These are phyloP conservation scores for Neoboletus subvelutipes DNA, from an alignment of 768 basidiomycete species.

Conservation along the genomic window DNA sequence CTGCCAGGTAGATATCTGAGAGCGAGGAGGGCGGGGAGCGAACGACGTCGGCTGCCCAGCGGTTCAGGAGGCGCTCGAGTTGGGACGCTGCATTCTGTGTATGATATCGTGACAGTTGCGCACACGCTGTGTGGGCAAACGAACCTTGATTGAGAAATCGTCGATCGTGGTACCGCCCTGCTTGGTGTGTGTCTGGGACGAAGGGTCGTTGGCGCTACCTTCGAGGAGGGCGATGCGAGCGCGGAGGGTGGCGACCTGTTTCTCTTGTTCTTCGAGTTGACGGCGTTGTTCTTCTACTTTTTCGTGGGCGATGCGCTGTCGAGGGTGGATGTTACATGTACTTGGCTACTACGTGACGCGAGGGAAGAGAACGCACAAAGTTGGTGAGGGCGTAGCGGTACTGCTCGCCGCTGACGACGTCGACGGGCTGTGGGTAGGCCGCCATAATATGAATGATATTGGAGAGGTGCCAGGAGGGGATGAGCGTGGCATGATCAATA, in stretches of 20 bases:
- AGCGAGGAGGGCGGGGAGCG: slow-evolving; percentile 55
- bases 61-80: slow-evolving; percentile 79
- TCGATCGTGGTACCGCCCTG: slow-evolving; percentile 69
- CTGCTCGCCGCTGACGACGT: slow-evolving; percentile 54
- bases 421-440: slow-evolving; percentile 24
- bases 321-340: too few species aligned
- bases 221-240: slow-evolving; percentile 73
- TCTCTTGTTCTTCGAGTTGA: slow-evolving; percentile 82
- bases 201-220: slow-evolving; percentile 49
- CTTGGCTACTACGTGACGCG: too few species aligned
- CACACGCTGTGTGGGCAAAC: slow-evolving; percentile 15
- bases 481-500: background rate
- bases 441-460: slow-evolving; percentile 1
- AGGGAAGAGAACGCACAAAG: slow-evolving; percentile 75
- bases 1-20: slow-evolving; percentile 53
- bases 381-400: slow-evolving; percentile 84
- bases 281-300: slow-evolving; percentile 80
- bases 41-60: slow-evolving; percentile 81
- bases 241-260: slow-evolving; percentile 72
- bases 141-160: slow-evolving; percentile 85
- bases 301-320: slow-evolving; percentile 77
- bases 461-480: background rate
- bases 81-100: slow-evolving; percentile 75
- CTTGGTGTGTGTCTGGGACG: slow-evolving; percentile 25
- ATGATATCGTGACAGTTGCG: background rate